Evolutionary conservation across 2,329 filamentous ascomycete species (phyloP).

Genomic region (Trichoderma sp.): DNA sequence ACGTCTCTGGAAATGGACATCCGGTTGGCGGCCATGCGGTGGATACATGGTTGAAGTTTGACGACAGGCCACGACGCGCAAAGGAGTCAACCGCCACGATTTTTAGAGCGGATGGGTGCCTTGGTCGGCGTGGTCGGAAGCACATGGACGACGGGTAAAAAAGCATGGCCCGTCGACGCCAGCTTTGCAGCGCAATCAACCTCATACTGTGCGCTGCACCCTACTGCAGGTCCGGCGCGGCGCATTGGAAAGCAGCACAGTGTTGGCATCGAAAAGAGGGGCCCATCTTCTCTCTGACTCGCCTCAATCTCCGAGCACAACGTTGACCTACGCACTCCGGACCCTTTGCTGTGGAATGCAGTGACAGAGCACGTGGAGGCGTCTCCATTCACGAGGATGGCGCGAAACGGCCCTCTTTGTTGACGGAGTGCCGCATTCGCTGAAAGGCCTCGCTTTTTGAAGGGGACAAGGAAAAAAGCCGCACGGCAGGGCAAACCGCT

Average conservation of each 20-base stretch:
- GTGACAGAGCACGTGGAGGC: slow-evolving; percentile 19
- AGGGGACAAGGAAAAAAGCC: slow-evolving; percentile 2
- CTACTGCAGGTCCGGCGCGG: no score
- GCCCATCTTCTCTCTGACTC: slow-evolving; percentile 20
- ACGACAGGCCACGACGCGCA: slow-evolving; percentile 13
- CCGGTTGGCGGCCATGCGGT: slow-evolving; percentile 21
- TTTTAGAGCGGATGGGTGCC: slow-evolving; percentile 22
- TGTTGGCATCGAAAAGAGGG: slow-evolving; percentile 26
- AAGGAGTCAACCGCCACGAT: slow-evolving; percentile 27
- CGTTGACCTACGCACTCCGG: background rate
- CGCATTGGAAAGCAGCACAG: background rate
- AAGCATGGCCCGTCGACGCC: slow-evolving; percentile 14
- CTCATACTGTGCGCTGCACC: slow-evolving; percentile 26
- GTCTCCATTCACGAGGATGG: slow-evolving; percentile 17
- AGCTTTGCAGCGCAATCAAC: background rate
- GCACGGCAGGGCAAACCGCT: slow-evolving; percentile 6
- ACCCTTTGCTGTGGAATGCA: slow-evolving; percentile 12
- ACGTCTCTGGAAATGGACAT: slow-evolving; percentile 9
- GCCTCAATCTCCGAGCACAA: slow-evolving; percentile 22
- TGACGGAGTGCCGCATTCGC: background rate
- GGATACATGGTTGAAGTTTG: slow-evolving; percentile 9
- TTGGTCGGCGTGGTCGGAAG: slow-evolving; percentile 23
- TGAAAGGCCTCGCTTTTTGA: slow-evolving; percentile 1
- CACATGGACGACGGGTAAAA: slow-evolving; percentile 7
- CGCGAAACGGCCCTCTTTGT: background rate